Conservation (phyloP, 495 filamentous ascomycete species). For the Margaritispora aquatica region DNA sequence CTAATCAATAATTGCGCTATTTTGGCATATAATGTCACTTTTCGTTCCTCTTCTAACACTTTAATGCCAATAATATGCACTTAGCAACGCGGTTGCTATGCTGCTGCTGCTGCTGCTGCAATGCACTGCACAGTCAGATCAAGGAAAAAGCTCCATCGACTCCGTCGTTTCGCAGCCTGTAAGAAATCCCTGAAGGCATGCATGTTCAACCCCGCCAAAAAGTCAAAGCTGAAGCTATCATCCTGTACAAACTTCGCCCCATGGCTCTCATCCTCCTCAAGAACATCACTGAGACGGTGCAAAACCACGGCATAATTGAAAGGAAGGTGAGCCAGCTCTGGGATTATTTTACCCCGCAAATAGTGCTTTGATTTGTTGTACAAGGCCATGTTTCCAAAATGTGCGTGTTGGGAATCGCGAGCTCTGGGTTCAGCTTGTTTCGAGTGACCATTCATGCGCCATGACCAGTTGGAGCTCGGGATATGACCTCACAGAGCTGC, state of each 20-base stretch:
- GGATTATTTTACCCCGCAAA: neutral
- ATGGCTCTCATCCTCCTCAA: neutral
- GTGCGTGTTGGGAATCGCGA: neutral
- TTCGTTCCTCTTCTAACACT: neutral
- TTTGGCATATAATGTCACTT: neutral
- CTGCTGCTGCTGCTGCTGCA: neutral
- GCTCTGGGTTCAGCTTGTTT: neutral
- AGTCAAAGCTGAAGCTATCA: neutral
- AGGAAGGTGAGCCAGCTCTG: neutral
- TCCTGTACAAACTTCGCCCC: neutral
- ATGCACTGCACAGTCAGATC: constrained; percentile 3
- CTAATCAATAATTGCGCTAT: neutral
- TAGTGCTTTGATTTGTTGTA: neutral
- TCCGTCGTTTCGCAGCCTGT: constrained; percentile 2
- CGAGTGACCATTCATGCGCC: neutral
- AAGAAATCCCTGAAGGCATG: neutral
- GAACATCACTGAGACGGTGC: neutral
- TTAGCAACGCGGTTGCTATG: constrained; percentile 1
- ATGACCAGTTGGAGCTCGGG: neutral
- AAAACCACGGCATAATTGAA: neutral
- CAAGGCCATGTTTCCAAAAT: neutral
- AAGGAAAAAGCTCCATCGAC: neutral
- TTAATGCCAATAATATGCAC: neutral
- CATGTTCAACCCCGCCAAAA: neutral
- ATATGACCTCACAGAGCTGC: neutral